A percentile compares a stretch with the other conserved stretches of the same genome.
These are phyloP conservation scores for Claviceps africana DNA, from an alignment of 2,329 filamentous ascomycete species.

Conservation along the genomic window DNA sequence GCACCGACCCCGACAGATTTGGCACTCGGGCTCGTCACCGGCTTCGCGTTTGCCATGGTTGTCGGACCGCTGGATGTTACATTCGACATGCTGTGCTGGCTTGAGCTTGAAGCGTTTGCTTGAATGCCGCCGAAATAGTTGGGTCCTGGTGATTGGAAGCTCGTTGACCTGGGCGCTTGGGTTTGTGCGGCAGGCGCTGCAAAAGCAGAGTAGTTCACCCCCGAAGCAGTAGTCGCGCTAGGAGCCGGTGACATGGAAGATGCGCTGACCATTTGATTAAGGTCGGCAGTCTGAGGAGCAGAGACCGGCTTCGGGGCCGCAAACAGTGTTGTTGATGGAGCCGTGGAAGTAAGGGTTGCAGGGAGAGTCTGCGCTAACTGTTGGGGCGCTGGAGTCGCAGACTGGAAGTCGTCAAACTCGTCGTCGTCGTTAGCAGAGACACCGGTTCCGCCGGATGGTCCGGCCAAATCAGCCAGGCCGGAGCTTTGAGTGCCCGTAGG, in stretches of 20 bases:
- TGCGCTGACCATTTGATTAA: constrained; percentile 67
- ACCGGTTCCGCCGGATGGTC: constrained; percentile 9
- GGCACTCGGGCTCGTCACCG: constrained; percentile 29
- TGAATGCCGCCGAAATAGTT: constrained; percentile 91
- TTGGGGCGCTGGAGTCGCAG: constrained; percentile 51
- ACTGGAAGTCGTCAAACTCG: constrained; percentile 96
- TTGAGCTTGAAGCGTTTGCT: constrained; percentile 17
- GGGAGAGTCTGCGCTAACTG: constrained; percentile 33
- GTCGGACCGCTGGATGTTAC: constrained; percentile 21
- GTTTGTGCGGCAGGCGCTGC: constrained; percentile 23
- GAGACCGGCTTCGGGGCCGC: constrained; percentile 74
- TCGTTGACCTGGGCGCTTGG: constrained; percentile 40
- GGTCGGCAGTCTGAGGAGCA: constrained; percentile 64
- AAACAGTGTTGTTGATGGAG: constrained; percentile 49
- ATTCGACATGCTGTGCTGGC: constrained; percentile 19
- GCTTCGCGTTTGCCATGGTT: constrained; percentile 33
- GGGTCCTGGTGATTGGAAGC: constrained; percentile 65
- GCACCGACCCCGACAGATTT: constrained; percentile 41
- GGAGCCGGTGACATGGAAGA: constrained; percentile 66
- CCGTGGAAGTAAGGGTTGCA: constrained; percentile 34
- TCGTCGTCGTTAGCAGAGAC: constrained; percentile 50
- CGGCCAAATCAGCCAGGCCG: constrained; percentile 31
- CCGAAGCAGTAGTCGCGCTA: constrained; percentile 39
- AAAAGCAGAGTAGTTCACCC: constrained; percentile 52
- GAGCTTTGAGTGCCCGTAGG: constrained; percentile 32